Evolutionary conservation across 2,329 filamentous ascomycete species (phyloP).

Genomic region (Aspergillus hiratsukae): DNA sequence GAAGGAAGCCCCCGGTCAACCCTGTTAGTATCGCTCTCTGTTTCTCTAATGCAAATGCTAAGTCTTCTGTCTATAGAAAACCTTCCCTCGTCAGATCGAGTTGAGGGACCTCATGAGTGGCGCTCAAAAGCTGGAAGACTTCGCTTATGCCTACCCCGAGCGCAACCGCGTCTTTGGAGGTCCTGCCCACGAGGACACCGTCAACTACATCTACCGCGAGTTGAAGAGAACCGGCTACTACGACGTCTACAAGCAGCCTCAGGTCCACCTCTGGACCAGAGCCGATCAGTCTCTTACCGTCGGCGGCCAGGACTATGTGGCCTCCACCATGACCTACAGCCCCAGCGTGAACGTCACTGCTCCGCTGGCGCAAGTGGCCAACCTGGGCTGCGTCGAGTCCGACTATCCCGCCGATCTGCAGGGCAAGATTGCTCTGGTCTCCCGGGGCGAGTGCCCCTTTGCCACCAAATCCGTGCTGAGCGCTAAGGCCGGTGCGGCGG

Average conservation of each 20-base stretch:
- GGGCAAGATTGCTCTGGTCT: slow-evolving; percentile 66
- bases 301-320: slow-evolving; percentile 49
- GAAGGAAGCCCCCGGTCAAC: slow-evolving; percentile 5
- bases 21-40: slow-evolving; percentile 4
- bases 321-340: slow-evolving; percentile 60
- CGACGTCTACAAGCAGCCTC: slow-evolving; percentile 50
- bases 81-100: slow-evolving; percentile 41
- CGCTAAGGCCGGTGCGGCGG: slow-evolving; percentile 64
- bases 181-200: slow-evolving; percentile 59
- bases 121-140: slow-evolving; percentile 51
- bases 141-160: slow-evolving; percentile 26
- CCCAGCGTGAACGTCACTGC: slow-evolving; percentile 40
- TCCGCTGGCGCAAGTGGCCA: slow-evolving; percentile 54
- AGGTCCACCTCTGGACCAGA: slow-evolving; percentile 57
- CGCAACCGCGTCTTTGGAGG: slow-evolving; percentile 28
- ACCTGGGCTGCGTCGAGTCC: slow-evolving; percentile 58
- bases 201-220: slow-evolving; percentile 58
- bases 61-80: slow-evolving; percentile 8
- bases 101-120: slow-evolving; percentile 54
- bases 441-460: slow-evolving; percentile 67
- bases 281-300: slow-evolving; percentile 57
- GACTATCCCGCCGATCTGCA: slow-evolving; percentile 58
- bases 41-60: not conserved
- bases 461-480: slow-evolving; percentile 66
- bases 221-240: slow-evolving; percentile 43